Percentiles rank a stretch among this genome's conserved stretches.
phyloP scores from a whole-genome alignment of 2,329 filamentous ascomycete genomes.

The Ophiostoma angusticollis region DNA sequence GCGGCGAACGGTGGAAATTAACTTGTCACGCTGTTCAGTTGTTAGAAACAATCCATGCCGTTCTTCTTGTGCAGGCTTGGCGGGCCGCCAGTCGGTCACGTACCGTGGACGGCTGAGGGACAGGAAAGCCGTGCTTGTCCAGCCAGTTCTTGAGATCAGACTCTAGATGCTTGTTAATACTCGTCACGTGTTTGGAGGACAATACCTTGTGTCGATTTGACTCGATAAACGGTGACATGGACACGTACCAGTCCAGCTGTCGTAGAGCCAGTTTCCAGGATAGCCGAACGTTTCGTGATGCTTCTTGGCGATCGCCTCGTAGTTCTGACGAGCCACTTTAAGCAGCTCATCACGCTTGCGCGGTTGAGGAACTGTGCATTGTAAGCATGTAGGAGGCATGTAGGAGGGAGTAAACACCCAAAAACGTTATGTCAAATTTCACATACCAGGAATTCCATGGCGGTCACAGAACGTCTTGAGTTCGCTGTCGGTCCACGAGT shows the following conservation, averaged over 20 bases:
- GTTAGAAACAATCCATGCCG: no score
- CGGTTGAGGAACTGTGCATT: conserved; percentile 57
- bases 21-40: conserved; percentile 54
- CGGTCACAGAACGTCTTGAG: conserved; percentile 88
- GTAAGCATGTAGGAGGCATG: not conserved
- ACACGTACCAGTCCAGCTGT: conserved; percentile 54
- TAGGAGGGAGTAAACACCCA: not conserved
- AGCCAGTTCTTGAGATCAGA: conserved; percentile 92
- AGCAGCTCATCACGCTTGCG: conserved; percentile 74
- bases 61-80: not conserved
- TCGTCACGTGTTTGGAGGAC: not conserved
- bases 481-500: conserved; percentile 89
- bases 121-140: conserved; percentile 74
- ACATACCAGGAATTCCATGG: conserved; percentile 59
- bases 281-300: conserved; percentile 67
- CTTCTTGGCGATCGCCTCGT: conserved; percentile 64
- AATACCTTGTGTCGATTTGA: not conserved
- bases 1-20: conserved; percentile 79
- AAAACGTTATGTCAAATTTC: no score
- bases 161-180: conserved; percentile 29
- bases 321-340: conserved; percentile 65
- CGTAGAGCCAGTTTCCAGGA: conserved; percentile 90
- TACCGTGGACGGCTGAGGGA: conserved; percentile 62
- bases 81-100: no score
- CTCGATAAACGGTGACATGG: no score